Conservation (phyloP, 306 rosid species). For the Gastrolobium villosum region DNA sequence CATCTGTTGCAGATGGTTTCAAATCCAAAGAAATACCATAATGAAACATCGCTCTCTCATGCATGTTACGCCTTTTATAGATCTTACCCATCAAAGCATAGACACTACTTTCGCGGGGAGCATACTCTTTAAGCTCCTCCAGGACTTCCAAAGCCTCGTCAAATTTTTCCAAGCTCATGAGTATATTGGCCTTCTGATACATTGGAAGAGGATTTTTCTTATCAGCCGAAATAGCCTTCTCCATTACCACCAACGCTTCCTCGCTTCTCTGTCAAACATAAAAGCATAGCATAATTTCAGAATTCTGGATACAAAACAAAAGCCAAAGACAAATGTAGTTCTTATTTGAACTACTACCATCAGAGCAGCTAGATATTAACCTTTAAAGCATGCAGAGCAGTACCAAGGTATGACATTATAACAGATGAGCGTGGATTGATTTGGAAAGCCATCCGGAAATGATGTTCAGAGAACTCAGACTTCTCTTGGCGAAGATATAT, state of each 20-base stretch:
- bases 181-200: slow-evolving; percentile 98
- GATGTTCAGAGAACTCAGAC: slow-evolving; percentile 92
- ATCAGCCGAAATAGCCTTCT: slow-evolving; percentile 91
- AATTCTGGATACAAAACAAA: slow-evolving; percentile 22
- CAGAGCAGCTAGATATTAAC: slow-evolving; percentile 56
- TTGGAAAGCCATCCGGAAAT: slow-evolving; percentile 86
- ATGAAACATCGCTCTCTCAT: slow-evolving; percentile 94
- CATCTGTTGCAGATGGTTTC: slow-evolving; percentile 96
- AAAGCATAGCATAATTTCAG: slow-evolving; percentile 44
- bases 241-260: slow-evolving; percentile 91
- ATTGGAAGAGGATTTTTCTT: slow-evolving; percentile 97
- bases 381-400: slow-evolving; percentile 87
- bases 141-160: slow-evolving; percentile 90
- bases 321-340: slow-evolving; percentile 38
- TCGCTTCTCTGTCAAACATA: slow-evolving; percentile 73
- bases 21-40: slow-evolving; percentile 96
- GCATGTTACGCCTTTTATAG: slow-evolving; percentile 86
- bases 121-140: slow-evolving; percentile 88
- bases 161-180: slow-evolving; percentile 74
- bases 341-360: slow-evolving; percentile 40
- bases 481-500: slow-evolving; percentile 95
- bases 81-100: slow-evolving; percentile 96
- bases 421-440: slow-evolving; percentile 92
- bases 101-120: slow-evolving; percentile 96
- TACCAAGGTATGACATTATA: slow-evolving; percentile 92